Evolutionary conservation across 1,139 yeast genomes (phyloP).

Genomic region (Kluyveromyces sp.): DNA sequence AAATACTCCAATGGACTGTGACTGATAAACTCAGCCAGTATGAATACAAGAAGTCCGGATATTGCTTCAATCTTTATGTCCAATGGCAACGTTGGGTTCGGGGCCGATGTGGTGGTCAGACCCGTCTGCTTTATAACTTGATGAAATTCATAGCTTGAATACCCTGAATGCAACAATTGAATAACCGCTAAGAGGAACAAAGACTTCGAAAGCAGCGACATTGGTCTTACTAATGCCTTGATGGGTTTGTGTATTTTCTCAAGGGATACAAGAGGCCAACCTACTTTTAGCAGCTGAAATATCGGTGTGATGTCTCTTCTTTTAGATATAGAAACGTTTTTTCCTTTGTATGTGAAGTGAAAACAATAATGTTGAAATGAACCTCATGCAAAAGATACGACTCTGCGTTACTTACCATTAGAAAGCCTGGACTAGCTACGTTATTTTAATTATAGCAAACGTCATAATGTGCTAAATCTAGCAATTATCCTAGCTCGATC

Average conservation of each 20-base stretch:
- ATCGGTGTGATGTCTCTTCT: too few species aligned
- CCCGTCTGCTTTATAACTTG: slow-evolving; percentile 19
- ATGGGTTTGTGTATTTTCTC: too few species aligned
- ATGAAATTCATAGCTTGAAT: slow-evolving; percentile 31
- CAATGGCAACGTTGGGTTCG: slow-evolving; percentile 17
- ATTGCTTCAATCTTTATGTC: slow-evolving; percentile 28
- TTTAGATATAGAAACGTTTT: too few species aligned
- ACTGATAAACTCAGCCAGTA: slow-evolving; percentile 23
- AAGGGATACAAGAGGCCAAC: too few species aligned
- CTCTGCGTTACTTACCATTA: too few species aligned
- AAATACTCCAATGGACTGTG: slow-evolving; percentile 22
- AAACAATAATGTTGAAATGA: too few species aligned
- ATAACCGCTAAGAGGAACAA: slow-evolving; percentile 18
- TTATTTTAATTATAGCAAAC: not conserved
- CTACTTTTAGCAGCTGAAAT: too few species aligned
- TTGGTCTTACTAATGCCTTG: slow-evolving; percentile 3
- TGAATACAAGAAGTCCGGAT: slow-evolving; percentile 21
- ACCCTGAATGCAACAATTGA: slow-evolving; percentile 29
- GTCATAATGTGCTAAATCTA: not conserved
- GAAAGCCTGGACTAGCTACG: not conserved
- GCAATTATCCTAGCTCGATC: not conserved
- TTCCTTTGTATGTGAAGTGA: too few species aligned
- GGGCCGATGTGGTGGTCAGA: slow-evolving; percentile 2
- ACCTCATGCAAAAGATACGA: too few species aligned
- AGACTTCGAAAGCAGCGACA: slow-evolving; percentile 19